Evolutionary conservation across 1,139 yeast genomes (phyloP), one percentile per base, ranked within the genome.

Genomic region (Pneumocystis carinii): DNA sequence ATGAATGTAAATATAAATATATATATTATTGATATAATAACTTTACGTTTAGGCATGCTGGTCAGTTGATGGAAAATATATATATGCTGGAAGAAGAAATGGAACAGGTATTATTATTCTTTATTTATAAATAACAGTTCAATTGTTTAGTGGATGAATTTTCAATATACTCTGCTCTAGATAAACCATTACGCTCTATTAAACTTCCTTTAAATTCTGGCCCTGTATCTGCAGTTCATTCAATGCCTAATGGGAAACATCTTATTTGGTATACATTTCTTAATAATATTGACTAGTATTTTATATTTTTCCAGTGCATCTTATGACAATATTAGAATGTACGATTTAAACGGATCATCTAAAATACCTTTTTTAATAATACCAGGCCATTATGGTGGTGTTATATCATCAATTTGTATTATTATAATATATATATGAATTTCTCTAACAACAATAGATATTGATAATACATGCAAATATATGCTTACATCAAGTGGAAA

Each of bases 401-500:
- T 85, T 74, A 73, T 85, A 74, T 57, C 59, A 27, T 57, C 59
- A 19, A 57, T 57, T 19, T 57, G 59, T 57, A 39, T 75, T 96
- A 78, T 81, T 62, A 76, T 73, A 39, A 64, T 60, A 55, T 63
- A 27, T 35, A 36, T 27, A 14, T 55, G 57, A 60, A 32, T 87
- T 67, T 78, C 35, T 32, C 53, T 62, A 19, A 19, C 2, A 7
- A 48, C 15, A 32, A 24, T 59, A 62, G 36, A 66, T 17, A 85
- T 90, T 41, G 97, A 90, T 72, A 92, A 90, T 57, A 86, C 92
- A 1, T 90, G 95, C 60, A 77, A 92, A 68, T 92, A 87, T 72
- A 79, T 92, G 84, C 82, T 90, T 15, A 86, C 96, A 71, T 85
- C 97, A 0, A 87, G 96, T 73, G 98, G 98, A 7, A 88, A 87